Base-by-base conservation (phyloP, 768 basidiomycete species). In the Rhodotorula diobovata region DNA sequence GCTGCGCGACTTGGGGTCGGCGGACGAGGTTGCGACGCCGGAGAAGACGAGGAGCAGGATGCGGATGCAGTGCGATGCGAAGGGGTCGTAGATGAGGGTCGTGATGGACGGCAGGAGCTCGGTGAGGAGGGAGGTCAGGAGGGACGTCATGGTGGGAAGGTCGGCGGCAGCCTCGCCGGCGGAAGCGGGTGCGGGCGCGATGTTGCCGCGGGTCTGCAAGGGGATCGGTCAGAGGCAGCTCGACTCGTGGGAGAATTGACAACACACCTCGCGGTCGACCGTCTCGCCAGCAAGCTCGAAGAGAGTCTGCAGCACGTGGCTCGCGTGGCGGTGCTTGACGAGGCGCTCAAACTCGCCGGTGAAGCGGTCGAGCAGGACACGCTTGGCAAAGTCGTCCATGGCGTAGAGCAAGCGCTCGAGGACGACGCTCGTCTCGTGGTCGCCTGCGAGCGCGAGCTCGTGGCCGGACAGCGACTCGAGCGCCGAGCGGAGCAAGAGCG, bases 341-440 rank as follows among this genome's bases (percentile, higher is more conserved):
- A 76, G 72, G 48, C 65, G 43, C 21, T 77, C 91, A 85, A 81
- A 97, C 90, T 90, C 91, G 80, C 92, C 93, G 62, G 85, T 85
- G 76, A 99, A 81, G 70, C 88, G 87, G 80, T 96, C 94, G 67
- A 91, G 81, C 71, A 98, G 90, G 12, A 95, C 93, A 65, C 95
- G 85, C 61, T 91, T 84, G n/a, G 90, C 89, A 81, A 93, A 94
- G 80, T 97, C 93, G 78, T 96, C 93, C 90, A 98, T 93, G 4
- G 93, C 93, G 78, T 93, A 85, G 18, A 87, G 79, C 85, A 98
- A 88, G 74, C 94, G 84, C 80, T 99, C 96, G 64, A 99, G 80
- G 57, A 97, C 86, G 20, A 89, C 84, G 1, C 94, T 93, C 77
- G 92, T 94, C 70, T 98, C 93, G 11, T 91, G 90, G 80, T 99